Evolutionary conservation across 164 flowering plant species (phyloP).

Genomic region (Macadamia integrifolia): DNA sequence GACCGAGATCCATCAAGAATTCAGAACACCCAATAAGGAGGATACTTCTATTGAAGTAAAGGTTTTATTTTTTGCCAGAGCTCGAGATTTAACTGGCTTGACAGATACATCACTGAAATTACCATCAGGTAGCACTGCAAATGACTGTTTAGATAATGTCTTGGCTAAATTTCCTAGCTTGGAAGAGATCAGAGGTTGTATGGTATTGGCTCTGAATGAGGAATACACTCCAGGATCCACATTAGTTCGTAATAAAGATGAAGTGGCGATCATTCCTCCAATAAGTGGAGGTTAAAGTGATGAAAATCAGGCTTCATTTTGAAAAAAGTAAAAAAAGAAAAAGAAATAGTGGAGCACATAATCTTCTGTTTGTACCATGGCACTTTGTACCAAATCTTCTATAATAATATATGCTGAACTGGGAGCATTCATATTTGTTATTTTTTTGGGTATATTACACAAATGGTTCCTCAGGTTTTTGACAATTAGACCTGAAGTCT

Average conservation of each 20-base stretch:
- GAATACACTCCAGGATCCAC: slow-evolving; percentile 61
- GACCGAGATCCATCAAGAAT: background rate
- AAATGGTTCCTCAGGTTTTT: too few species aligned
- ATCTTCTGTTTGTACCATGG: too few species aligned
- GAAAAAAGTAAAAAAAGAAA: too few species aligned
- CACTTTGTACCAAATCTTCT: too few species aligned
- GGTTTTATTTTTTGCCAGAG: slow-evolving; percentile 91
- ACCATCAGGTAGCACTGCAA: slow-evolving; percentile 58
- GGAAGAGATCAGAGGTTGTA: slow-evolving; percentile 63
- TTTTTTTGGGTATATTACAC: too few species aligned
- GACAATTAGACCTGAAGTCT: too few species aligned
- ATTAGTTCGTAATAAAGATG: slow-evolving; percentile 62
- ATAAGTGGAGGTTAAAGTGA: slow-evolving; percentile 78
- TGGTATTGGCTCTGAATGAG: slow-evolving; percentile 85
- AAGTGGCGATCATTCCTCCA: slow-evolving; percentile 94
- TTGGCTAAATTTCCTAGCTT: slow-evolving; percentile 53
- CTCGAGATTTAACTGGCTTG: slow-evolving; percentile 80
- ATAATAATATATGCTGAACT: too few species aligned
- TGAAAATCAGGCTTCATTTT: too few species aligned
- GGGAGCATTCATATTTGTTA: too few species aligned
- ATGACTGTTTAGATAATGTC: slow-evolving; percentile 61
- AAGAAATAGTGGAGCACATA: too few species aligned
- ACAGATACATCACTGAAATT: slow-evolving; percentile 52
- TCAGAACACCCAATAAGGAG: slow-evolving; percentile 2
- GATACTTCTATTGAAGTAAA: slow-evolving; percentile 39